A percentile compares a stretch with the other conserved stretches of the same genome.
These are phyloP conservation scores for Pseudogymnoascus sp. DNA, from an alignment of 2,329 filamentous ascomycete genomes.

Conservation along the genomic window DNA sequence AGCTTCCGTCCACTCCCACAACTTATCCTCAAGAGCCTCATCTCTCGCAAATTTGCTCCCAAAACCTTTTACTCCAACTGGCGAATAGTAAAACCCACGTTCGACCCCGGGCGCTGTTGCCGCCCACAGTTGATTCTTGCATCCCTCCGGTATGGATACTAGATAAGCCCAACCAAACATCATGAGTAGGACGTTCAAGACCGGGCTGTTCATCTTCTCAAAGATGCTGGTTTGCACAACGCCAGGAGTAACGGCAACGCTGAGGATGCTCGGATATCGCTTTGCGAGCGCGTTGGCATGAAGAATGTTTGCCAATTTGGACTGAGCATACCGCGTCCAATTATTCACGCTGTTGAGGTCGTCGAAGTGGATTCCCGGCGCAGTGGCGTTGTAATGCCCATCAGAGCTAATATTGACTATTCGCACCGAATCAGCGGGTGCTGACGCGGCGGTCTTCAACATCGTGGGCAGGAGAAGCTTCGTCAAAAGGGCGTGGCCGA, in stretches of 20 bases:
- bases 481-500: conserved; percentile 45
- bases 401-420: conserved; percentile 3
- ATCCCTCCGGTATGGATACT: conserved; percentile 24
- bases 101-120: conserved; percentile 29
- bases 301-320: conserved; percentile 20
- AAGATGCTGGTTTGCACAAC: conserved; percentile 21
- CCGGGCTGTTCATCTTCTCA: background rate
- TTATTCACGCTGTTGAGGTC: conserved; percentile 1
- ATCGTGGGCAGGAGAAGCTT: conserved; percentile 38
- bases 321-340: conserved; percentile 19
- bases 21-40: conserved; percentile 21
- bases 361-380: conserved; percentile 15
- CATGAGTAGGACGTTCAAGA: background rate
- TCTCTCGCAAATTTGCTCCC: conserved; percentile 17
- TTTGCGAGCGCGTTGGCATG: conserved; percentile 14
- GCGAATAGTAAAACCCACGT: conserved; percentile 30
- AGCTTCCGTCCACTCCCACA: conserved; percentile 28
- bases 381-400: background rate
- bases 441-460: background rate
- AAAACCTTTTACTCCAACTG: conserved; percentile 25
- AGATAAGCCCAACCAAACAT: background rate
- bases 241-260: conserved; percentile 35
- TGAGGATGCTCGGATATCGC: conserved; percentile 28
- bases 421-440: background rate
- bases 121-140: conserved; percentile 37